Base-by-base conservation (phyloP, 805 yeast genomes). In the Wickerhamomyces hampshirensis region DNA sequence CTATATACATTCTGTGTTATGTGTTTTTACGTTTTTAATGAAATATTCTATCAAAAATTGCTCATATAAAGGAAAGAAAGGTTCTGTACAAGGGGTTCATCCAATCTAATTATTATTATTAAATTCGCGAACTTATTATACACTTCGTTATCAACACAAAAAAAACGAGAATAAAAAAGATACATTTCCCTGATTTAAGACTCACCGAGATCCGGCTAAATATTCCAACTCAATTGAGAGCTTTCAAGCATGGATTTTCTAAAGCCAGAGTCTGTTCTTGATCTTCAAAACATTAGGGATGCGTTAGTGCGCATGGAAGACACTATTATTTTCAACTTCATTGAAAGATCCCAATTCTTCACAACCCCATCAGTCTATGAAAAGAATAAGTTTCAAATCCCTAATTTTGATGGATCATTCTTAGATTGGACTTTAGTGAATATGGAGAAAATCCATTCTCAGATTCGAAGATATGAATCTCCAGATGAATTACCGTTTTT, bases 211-310 rank as follows among this genome's bases (percentile, higher is more conserved):
- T n/a, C n/a, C n/a, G n/a, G n/a, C n/a, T n/a, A n/a, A n/a, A n/a
- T n/a, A n/a, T n/a, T n/a, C n/a, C n/a, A n/a, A n/a, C n/a, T n/a
- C n/a, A n/a, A n/a, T n/a, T n/a, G n/a, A n/a, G n/a, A n/a, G n/a
- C n/a, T n/a, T n/a, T n/a, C n/a, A n/a, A n/a, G n/a, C n/a, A 87
- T 89, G 96, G 94, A 89, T 62, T 89, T 88, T 59, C 72, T 74
- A 58, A 76, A 79, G 47, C 93, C 95, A 13, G 83, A 81, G 33
- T 75, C 94, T 0, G 96, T 86, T 6, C 70, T 93, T 34, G 75
- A 87, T 51, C 66, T 93, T 40, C 68, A 66, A 50, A 88, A 93
- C 62, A 93, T 93, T 51, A 77, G 98, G 44, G 79, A 75, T 42
- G 83, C 86, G 13, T 68, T 93, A 31, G 80, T 89, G 27, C 76